phyloP scores from a whole-genome alignment of 768 basidiomycete genomes.

The Dentipellis fragilis region DNA sequence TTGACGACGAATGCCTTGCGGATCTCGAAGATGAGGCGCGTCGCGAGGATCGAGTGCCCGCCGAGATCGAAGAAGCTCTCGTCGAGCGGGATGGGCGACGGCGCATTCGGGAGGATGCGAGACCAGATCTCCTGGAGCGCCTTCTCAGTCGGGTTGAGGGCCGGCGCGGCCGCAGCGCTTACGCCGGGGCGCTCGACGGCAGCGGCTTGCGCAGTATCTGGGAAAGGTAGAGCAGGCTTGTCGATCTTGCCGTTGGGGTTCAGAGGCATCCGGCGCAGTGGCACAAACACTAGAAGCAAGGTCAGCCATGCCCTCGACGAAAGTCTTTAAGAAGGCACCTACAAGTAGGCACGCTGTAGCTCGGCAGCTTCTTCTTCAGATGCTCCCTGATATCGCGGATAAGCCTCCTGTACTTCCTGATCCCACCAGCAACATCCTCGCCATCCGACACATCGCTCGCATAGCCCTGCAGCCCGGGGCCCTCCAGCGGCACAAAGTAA shows the following conservation, averaged over 20 bases:
- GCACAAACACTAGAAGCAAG: constrained; percentile 72
- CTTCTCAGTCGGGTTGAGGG: constrained; percentile 50
- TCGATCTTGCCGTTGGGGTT: constrained; percentile 99
- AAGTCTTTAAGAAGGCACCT: constrained; percentile 25
- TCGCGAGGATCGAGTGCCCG: constrained; percentile 96
- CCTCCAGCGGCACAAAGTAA: constrained; percentile 88
- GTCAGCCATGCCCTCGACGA: constrained; percentile 1
- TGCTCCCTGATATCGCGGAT: constrained; percentile 94
- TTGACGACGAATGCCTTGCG: constrained; percentile 86
- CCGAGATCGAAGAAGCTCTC: constrained; percentile 98
- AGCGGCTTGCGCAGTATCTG: constrained; percentile 75
- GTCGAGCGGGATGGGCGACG: constrained; percentile 70
- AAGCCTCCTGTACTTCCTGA: constrained; percentile 73
- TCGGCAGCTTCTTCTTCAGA: constrained; percentile 92
- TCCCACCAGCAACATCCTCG: constrained; percentile 60
- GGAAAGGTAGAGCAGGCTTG: constrained; percentile 97
- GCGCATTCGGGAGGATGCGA: constrained; percentile 66
- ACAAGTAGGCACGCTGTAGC: constrained; percentile 89
- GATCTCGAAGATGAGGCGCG: constrained; percentile 93
- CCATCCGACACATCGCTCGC: constrained; percentile 51
- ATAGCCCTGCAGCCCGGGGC: constrained; percentile 53
- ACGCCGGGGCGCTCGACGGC: constrained; percentile 29
- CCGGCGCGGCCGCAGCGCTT: constrained; percentile 14
- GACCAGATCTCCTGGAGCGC: constrained; percentile 82
- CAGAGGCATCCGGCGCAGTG: constrained; percentile 88